Evolutionary conservation across 805 yeast species (phyloP).

Genomic region (Nematodospora valgi): DNA sequence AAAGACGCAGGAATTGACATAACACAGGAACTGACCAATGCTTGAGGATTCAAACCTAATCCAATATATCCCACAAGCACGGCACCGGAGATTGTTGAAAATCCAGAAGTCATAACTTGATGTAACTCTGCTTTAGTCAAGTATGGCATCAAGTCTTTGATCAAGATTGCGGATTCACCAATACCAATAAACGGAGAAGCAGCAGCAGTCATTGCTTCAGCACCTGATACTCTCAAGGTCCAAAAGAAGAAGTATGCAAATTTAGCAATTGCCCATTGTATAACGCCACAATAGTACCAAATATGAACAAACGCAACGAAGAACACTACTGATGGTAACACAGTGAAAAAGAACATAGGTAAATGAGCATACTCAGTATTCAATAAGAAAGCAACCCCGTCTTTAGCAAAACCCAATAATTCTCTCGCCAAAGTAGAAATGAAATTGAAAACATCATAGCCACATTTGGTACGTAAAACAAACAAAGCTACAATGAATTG

Average conservation of each 20-base stretch:
- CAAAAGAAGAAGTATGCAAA: conserved; percentile 58
- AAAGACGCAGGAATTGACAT: conserved; percentile 67
- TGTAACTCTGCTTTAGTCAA: conserved; percentile 60
- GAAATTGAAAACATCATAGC: conserved; percentile 61
- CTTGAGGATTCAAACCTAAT: conserved; percentile 59
- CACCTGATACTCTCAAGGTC: conserved; percentile 57
- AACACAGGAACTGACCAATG: conserved; percentile 62
- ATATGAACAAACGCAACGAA: conserved; percentile 62
- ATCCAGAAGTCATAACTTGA: conserved; percentile 60
- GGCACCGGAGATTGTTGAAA: conserved; percentile 63
- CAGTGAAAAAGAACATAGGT: conserved; percentile 53
- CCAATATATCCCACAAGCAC: conserved; percentile 62
- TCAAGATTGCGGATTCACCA: conserved; percentile 61
- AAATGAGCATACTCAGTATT: conserved; percentile 33
- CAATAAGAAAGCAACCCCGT: conserved; percentile 61
- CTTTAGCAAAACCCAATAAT: conserved; percentile 53
- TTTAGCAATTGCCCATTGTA: conserved; percentile 59
- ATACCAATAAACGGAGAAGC: conserved; percentile 66
- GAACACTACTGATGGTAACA: conserved; percentile 60
- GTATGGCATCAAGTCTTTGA: conserved; percentile 57
- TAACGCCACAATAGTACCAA: conserved; percentile 54
- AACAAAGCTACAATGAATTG: conserved; percentile 59
- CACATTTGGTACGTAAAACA: conserved; percentile 56
- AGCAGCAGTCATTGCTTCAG: conserved; percentile 64
- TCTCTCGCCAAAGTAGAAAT: conserved; percentile 55